phyloP scores from a whole-genome alignment of 257 asterid genomes.

The Primulina eburnea region DNA sequence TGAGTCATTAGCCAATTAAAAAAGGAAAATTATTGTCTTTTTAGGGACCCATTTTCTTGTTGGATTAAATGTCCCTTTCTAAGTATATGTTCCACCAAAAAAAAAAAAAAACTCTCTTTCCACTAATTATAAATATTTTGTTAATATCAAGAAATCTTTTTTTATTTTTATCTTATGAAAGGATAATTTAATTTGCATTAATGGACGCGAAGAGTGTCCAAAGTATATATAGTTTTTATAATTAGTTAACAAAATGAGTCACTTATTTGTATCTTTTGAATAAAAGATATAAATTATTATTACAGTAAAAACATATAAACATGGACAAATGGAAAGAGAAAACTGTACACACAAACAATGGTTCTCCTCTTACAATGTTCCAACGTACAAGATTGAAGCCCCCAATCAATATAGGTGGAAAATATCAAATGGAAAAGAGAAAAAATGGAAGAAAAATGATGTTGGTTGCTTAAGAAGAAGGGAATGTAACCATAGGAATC shows the following conservation, averaged over 20 bases:
- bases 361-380: slow-evolving; percentile 10
- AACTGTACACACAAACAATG: not conserved
- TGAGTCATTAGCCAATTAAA: slow-evolving; percentile 46
- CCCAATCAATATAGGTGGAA: slow-evolving; percentile 14
- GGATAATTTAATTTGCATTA: no score
- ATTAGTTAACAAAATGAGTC: no score
- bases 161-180: no score
- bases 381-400: slow-evolving; percentile 25
- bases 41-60: not conserved
- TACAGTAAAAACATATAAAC: not conserved
- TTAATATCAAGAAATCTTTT: no score
- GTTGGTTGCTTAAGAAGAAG: not conserved
- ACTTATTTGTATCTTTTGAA: no score
- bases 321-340: not conserved
- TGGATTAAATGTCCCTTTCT: slow-evolving; percentile 26
- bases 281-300: no score
- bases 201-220: no score
- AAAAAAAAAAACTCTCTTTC: not conserved
- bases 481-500: slow-evolving; percentile 24
- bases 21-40: slow-evolving; percentile 18
- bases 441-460: not conserved
- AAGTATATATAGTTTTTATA: no score
- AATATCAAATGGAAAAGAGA: not conserved
- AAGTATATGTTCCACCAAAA: not conserved
- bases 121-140: not conserved